Evolutionary conservation across 306 rosid species (phyloP).

Genomic region (Argentina anserina): DNA sequence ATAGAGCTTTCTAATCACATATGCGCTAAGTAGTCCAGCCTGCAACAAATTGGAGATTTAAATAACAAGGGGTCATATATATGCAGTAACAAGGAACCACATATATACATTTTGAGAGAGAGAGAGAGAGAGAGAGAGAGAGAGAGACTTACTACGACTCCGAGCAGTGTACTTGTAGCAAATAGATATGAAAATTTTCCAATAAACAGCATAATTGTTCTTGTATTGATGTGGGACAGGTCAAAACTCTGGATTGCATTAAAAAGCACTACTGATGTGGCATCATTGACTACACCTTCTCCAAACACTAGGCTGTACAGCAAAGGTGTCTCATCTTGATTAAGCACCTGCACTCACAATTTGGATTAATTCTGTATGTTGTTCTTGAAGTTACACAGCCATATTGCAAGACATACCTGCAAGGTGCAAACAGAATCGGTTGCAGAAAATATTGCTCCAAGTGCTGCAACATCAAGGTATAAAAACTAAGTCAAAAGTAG

Average conservation of each 20-base stretch:
- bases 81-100: neutral
- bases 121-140: neutral
- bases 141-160: conserved; percentile 59
- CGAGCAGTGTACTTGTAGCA: conserved; percentile 67
- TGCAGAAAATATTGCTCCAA: conserved; percentile 93
- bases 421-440: conserved; percentile 96
- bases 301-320: conserved; percentile 90
- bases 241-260: conserved; percentile 95
- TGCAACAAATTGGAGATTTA: conserved; percentile 24
- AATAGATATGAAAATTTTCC: conserved; percentile 67
- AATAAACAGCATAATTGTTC: conserved; percentile 55
- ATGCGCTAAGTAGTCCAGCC: conserved; percentile 90
- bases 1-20: conserved; percentile 68
- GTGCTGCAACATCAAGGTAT: conserved; percentile 51
- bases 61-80: neutral
- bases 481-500: conserved; percentile 12
- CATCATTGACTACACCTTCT: conserved; percentile 97
- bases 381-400: neutral
- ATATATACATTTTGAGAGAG: neutral
- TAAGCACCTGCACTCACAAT: conserved; percentile 63
- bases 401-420: conserved; percentile 48
- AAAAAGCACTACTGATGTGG: conserved; percentile 90
- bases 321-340: conserved; percentile 84
- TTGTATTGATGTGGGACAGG: conserved; percentile 67
- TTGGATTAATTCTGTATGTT: neutral